phyloP scores from a whole-genome alignment of 139 green algal genomes.

The Auxenochlorella pyrenoidosa region DNA sequence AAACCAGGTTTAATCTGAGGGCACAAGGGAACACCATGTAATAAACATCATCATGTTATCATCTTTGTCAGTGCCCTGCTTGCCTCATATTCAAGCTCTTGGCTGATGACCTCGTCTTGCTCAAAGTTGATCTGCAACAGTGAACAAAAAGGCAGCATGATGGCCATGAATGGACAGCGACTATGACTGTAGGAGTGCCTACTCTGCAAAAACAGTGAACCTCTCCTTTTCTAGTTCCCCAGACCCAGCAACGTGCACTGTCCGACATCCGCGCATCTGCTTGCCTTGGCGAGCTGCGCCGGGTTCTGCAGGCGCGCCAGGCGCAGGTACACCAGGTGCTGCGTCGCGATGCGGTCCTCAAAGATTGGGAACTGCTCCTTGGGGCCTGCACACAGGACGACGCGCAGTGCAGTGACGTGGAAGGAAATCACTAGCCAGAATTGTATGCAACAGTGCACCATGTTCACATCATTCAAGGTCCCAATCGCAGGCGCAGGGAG shows the following conservation, averaged over 20 bases:
- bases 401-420: too few species aligned
- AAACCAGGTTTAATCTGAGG: too few species aligned
- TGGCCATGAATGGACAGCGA: neutral
- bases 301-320: slow-evolving; percentile 81
- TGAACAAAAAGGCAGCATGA: neutral
- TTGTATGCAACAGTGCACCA: too few species aligned
- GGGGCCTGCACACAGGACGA: neutral
- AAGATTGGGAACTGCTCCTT: slow-evolving; percentile 90
- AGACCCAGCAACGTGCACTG: neutral
- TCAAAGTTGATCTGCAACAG: slow-evolving; percentile 88
- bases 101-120: slow-evolving; percentile 79
- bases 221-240: too few species aligned
- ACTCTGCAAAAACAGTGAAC: too few species aligned
- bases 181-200: too few species aligned
- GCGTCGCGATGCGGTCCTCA: slow-evolving; percentile 86
- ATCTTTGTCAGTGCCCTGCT: too few species aligned
- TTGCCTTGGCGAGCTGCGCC: slow-evolving; percentile 66
- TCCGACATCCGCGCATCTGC: neutral
- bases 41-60: slow-evolving; percentile 80
- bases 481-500: too few species aligned
- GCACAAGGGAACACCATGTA: neutral
- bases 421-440: too few species aligned
- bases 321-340: slow-evolving; percentile 93
- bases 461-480: too few species aligned
- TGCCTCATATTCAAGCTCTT: slow-evolving; percentile 96